Base-by-base conservation (phyloP, 208 protist species). In the Herpetomonas samuelpessoai region DNA sequence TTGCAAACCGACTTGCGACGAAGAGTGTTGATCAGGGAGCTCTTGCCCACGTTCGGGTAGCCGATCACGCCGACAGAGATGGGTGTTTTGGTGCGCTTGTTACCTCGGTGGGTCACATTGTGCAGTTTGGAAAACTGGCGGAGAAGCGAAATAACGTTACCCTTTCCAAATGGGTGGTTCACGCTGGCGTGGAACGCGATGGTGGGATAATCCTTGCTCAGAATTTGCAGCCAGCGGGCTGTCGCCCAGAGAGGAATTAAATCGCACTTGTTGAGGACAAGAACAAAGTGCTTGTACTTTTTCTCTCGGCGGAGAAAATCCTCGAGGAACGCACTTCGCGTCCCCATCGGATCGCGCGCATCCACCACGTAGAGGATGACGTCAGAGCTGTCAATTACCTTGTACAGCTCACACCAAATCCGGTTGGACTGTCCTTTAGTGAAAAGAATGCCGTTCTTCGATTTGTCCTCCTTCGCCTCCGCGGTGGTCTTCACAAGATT, bases 201-300 rank as follows among this genome's bases (percentile, higher is more conserved):
- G 0, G 98, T 99, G 16, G 99, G 99, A 72, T 97, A 98, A 54
- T 99, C 97, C 45, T 98, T 92, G 47, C 96, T 99, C 14, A 99
- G 80, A 21, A 97, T 71, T 56, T 97, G 85, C 28, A 99, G 87
- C 98, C 98, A 99, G 14, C 93, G 82, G 27, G 90, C 89, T 0
- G 98, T 99, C 1, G 92, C 97, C 98, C 98, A 99, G 1, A 98
- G 97, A 9, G 99, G 99, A 4, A 99, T 92, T 14, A 99, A 82
- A 80, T 99, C 99, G 76, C 97, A 99, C 88, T 99, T 99, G 91
- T 99, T 99, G 2, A 99, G 74, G n/a, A 99, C 71, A 26, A 99
- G 95, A 4, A 99, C 81, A 58, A 99, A 92, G 65, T 99, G 98
- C 70, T 99, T 99, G 86, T 99, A 98, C 55, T 93, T 93, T 54